These are phyloP conservation scores for Suillus plorans DNA, from an alignment of 768 basidiomycete species.

Conservation along the genomic window DNA sequence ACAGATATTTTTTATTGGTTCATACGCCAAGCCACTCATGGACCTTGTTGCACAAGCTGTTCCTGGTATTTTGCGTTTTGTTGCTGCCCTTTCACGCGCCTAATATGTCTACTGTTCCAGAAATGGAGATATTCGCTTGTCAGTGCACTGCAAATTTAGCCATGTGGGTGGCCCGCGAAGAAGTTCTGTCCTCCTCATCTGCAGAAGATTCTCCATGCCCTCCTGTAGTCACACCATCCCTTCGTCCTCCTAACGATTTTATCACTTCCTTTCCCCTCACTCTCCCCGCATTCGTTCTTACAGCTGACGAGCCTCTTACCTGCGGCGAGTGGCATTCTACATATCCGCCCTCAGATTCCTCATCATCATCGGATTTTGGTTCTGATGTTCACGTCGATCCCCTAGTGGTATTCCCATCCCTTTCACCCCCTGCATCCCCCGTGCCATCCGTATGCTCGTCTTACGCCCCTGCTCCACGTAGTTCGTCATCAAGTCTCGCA, in stretches of 20 bases:
- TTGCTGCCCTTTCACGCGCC: not conserved
- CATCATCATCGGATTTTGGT: constrained; percentile 28
- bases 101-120: constrained; percentile 33
- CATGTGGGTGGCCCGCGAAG: constrained; percentile 61
- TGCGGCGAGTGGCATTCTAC: constrained; percentile 22
- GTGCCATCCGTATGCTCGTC: constrained; percentile 29
- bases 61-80: constrained; percentile 48
- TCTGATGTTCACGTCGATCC: constrained; percentile 18
- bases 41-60: constrained; percentile 70
- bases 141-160: constrained; percentile 70
- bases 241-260: constrained; percentile 42
- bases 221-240: constrained; percentile 22
- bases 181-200: constrained; percentile 34
- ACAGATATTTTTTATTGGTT: constrained; percentile 87
- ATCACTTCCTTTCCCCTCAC: constrained; percentile 57
- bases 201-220: constrained; percentile 4
- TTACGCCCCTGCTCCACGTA: constrained; percentile 25
- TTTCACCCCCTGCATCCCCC: constrained; percentile 29
- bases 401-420: constrained; percentile 12
- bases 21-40: constrained; percentile 82
- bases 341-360: constrained; percentile 29
- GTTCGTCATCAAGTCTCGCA: constrained; percentile 31
- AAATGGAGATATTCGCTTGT: constrained; percentile 64
- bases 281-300: constrained; percentile 43
- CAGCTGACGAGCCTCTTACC: constrained; percentile 25